These are phyloP conservation scores for Lyophyllum atratum DNA, from an alignment of 768 basidiomycete genomes.

Conservation along the genomic window DNA sequence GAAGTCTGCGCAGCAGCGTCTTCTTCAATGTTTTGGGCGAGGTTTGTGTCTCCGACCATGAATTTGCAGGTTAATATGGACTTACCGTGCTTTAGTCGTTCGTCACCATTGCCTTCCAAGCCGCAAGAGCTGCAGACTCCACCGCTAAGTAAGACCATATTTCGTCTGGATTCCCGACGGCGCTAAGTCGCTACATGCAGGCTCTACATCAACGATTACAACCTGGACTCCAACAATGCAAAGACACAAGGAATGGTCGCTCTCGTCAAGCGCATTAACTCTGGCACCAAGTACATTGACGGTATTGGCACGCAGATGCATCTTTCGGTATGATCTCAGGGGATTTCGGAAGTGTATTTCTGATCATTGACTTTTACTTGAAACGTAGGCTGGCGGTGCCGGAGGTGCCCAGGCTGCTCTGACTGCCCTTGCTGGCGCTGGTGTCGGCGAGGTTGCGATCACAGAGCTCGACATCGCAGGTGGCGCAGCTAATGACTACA, in stretches of 20 bases:
- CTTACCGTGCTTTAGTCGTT: constrained; percentile 34
- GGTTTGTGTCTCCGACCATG: constrained; percentile 14
- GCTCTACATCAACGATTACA: constrained; percentile 47
- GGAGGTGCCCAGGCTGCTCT: constrained; percentile 46
- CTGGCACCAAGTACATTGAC: constrained; percentile 23
- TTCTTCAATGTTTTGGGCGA: constrained; percentile 51
- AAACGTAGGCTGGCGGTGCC: constrained; percentile 36
- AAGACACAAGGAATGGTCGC: constrained; percentile 42
- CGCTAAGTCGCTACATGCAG: constrained; percentile 8
- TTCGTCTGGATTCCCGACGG: background rate
- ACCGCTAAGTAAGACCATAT: constrained; percentile 38
- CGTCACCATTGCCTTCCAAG: constrained; percentile 53
- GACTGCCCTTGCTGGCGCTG: constrained; percentile 42
- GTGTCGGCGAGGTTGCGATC: constrained; percentile 44
- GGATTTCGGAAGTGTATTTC: background rate
- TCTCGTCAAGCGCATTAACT: constrained; percentile 35
- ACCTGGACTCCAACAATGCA: constrained; percentile 51
- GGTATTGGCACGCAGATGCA: constrained; percentile 39
- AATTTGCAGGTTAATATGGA: background rate
- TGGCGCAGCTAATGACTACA: constrained; percentile 42
- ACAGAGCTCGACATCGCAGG: constrained; percentile 48
- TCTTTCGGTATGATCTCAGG: constrained; percentile 23
- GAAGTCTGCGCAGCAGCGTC: constrained; percentile 45
- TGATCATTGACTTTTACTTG: background rate
- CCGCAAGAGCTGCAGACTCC: constrained; percentile 50